A percentile compares a stretch with the other conserved stretches of the same genome.
These are phyloP conservation scores for Boletus reticuloceps DNA, from an alignment of 768 basidiomycete species.

Conservation along the genomic window DNA sequence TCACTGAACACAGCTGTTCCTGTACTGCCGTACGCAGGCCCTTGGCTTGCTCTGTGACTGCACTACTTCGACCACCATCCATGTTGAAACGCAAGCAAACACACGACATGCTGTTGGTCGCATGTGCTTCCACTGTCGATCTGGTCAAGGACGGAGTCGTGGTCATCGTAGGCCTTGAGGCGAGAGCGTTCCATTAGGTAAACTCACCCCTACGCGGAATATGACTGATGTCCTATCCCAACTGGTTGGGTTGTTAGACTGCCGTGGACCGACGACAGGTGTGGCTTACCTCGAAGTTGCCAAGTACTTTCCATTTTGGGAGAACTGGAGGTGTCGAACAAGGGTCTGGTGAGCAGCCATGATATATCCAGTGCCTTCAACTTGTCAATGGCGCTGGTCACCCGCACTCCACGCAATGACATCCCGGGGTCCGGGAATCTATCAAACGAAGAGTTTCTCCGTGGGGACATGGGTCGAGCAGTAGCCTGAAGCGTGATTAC, in stretches of 20 bases:
- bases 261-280: neutral
- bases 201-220: conserved; percentile 44
- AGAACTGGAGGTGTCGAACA: conserved; percentile 52
- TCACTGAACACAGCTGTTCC: too few relatives aligned
- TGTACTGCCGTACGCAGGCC: too few relatives aligned
- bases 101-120: too few relatives aligned
- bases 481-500: conserved; percentile 42
- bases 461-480: conserved; percentile 19
- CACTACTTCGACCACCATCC: too few relatives aligned
- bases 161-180: too few relatives aligned
- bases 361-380: conserved; percentile 38
- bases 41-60: too few relatives aligned
- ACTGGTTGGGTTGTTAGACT: conserved; percentile 23
- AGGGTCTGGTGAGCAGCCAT: conserved; percentile 46
- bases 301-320: conserved; percentile 48
- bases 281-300: conserved; percentile 47
- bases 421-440: conserved; percentile 18
- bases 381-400: conserved; percentile 39
- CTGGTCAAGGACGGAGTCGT: too few relatives aligned
- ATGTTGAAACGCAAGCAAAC: too few relatives aligned
- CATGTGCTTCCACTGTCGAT: too few relatives aligned
- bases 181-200: neutral
- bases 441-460: conserved; percentile 25
- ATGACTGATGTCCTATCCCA: conserved; percentile 51
- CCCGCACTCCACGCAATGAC: conserved; percentile 37